phyloP scores from a whole-genome alignment of 23 red algal genomes.

The Agarophyton chilense region DNA sequence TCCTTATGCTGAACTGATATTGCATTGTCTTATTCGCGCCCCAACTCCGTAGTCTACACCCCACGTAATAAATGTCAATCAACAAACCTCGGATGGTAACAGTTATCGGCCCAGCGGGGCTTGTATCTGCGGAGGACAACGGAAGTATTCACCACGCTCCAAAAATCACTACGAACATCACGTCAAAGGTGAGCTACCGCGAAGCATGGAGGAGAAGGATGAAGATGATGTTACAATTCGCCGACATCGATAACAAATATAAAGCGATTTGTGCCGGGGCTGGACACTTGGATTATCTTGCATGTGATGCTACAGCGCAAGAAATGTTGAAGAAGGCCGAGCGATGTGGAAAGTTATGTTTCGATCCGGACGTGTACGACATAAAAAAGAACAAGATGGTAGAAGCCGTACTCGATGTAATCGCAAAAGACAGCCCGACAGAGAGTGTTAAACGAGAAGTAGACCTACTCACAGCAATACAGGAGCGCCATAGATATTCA shows the following conservation, averaged over 20 bases:
- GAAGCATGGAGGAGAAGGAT: neutral
- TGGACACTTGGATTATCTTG: slow-evolving; percentile 21
- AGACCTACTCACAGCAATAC: slow-evolving; percentile 32
- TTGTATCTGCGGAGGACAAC: neutral
- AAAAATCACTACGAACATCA: slow-evolving; percentile 25
- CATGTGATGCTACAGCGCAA: slow-evolving; percentile 33
- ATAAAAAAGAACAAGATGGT: neutral
- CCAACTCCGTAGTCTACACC: too few species aligned
- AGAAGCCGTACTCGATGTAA: neutral
- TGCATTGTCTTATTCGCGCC: too few species aligned
- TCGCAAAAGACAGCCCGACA: slow-evolving; percentile 39
- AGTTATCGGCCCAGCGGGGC: neutral
- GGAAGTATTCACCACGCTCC: neutral
- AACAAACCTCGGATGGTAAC: too few species aligned
- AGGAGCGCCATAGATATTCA: neutral
- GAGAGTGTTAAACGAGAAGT: slow-evolving; percentile 2
- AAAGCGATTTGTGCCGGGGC: slow-evolving; percentile 1
- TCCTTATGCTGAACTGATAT: too few species aligned
- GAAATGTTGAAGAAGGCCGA: neutral
- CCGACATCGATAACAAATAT: neutral
- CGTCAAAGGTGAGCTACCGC: slow-evolving; percentile 5
- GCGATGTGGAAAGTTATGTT: neutral
- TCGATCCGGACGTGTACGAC: neutral
- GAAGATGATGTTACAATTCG: neutral
- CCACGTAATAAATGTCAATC: too few species aligned